These are phyloP conservation scores for Gnaphalium uliginosum DNA, from an alignment of 129 eudicot genomes.

Conservation along the genomic window DNA sequence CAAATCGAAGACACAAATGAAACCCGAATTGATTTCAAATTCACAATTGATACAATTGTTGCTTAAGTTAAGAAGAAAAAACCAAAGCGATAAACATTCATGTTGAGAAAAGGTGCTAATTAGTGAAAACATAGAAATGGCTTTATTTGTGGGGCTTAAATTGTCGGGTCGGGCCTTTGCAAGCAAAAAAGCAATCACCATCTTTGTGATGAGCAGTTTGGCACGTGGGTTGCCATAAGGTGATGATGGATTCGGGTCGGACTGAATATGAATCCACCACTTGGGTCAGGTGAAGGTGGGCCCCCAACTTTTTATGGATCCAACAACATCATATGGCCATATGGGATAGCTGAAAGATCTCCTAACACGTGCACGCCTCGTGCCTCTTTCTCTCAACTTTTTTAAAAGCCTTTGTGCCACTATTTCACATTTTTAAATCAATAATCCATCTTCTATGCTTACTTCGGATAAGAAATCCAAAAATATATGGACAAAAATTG, in stretches of 20 bases:
- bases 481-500: neutral
- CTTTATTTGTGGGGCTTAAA: constrained; percentile 42
- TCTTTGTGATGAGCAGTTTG: constrained; percentile 31
- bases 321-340: constrained; percentile 36
- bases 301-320: constrained; percentile 32
- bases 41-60: neutral
- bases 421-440: neutral
- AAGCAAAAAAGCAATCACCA: constrained; percentile 28
- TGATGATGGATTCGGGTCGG: constrained; percentile 40
- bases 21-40: neutral
- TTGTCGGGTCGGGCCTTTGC: constrained; percentile 50
- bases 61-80: neutral
- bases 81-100: constrained; percentile 24
- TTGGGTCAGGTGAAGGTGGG: constrained; percentile 34
- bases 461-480: constrained; percentile 8
- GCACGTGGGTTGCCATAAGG: constrained; percentile 36
- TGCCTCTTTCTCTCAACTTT: constrained; percentile 23
- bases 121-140: constrained; percentile 38
- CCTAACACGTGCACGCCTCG: constrained; percentile 38
- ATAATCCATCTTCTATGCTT: neutral
- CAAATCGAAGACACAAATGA: too few relatives aligned
- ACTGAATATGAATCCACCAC: constrained; percentile 26
- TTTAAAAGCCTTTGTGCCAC: neutral
- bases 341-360: constrained; percentile 34
- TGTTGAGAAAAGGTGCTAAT: constrained; percentile 26